Conservation (phyloP, 139 green algal species). For the Coccomyxa sp. region DNA sequence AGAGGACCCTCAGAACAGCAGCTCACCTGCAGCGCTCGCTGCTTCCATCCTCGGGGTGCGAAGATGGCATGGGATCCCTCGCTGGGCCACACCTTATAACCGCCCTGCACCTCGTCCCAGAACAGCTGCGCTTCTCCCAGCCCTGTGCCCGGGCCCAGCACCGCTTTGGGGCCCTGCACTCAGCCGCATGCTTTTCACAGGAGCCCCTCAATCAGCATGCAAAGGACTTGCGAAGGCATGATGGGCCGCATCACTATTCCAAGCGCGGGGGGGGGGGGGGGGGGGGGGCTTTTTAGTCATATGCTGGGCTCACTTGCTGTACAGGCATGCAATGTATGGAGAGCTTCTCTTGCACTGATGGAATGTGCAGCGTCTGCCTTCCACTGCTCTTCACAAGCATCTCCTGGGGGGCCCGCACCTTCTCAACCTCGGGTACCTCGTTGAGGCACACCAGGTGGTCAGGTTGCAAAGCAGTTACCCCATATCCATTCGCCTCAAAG, state of each 20-base stretch:
- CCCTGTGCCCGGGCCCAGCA: slow-evolving; percentile 90
- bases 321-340: too few species aligned
- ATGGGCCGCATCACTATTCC: not conserved
- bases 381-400: too few species aligned
- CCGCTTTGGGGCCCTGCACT: slow-evolving; percentile 62
- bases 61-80: slow-evolving; percentile 87
- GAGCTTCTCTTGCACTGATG: too few species aligned
- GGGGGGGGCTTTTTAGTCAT: not conserved
- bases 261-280: not conserved
- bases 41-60: slow-evolving; percentile 78
- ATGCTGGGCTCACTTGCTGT: not conserved
- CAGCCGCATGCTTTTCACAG: not conserved
- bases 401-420: slow-evolving; percentile 18
- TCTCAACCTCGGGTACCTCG: slow-evolving; percentile 30
- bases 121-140: slow-evolving; percentile 85
- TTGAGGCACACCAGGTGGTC: slow-evolving; percentile 63
- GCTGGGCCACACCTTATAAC: slow-evolving; percentile 30
- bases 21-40: slow-evolving; percentile 60
- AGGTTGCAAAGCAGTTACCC: slow-evolving; percentile 57
- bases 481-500: slow-evolving; percentile 93
- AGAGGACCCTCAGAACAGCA: too few species aligned
- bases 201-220: not conserved
- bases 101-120: slow-evolving; percentile 56
- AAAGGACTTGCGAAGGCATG: not conserved
- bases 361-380: too few species aligned